Percentiles rank a stretch among this genome's conserved stretches.
Evolutionary conservation across 768 basidiomycete genomes (phyloP).

Genomic region (Pleurotus pulmonarius): DNA sequence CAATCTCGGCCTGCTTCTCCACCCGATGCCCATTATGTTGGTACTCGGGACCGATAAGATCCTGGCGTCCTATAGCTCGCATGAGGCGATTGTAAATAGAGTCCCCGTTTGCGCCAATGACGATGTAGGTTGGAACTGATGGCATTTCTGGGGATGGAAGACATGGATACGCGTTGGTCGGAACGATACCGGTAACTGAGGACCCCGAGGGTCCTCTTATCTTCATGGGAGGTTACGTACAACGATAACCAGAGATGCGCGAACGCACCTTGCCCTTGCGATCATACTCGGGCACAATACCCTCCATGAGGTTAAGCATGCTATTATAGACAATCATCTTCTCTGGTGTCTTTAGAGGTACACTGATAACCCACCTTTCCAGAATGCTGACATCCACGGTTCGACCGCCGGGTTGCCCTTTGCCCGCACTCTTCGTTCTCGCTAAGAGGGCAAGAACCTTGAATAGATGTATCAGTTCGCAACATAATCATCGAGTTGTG

Average conservation of each 20-base stretch:
- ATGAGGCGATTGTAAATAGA: conserved; percentile 67
- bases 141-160: conserved; percentile 38
- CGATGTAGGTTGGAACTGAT: conserved; percentile 47
- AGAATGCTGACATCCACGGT: conserved; percentile 76
- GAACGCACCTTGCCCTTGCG: conserved; percentile 57
- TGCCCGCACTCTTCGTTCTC: conserved; percentile 25
- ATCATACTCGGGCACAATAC: conserved; percentile 72
- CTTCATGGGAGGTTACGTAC: conserved; percentile 24
- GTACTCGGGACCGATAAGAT: conserved; percentile 54
- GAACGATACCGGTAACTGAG: conserved; percentile 72
- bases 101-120: conserved; percentile 74
- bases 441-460: conserved; percentile 60
- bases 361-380: conserved; percentile 44
- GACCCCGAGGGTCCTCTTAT: conserved; percentile 72
- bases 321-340: conserved; percentile 25
- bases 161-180: conserved; percentile 73
- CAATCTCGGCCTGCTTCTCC: conserved; percentile 59
- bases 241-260: background rate
- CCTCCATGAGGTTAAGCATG: conserved; percentile 77
- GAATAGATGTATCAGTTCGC: background rate
- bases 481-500: background rate
- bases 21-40: conserved; percentile 61
- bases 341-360: background rate
- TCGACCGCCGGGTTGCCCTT: conserved; percentile 31
- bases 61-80: conserved; percentile 52